phyloP scores from a whole-genome alignment of 352 stramenopile genomes.

The Globisporangium sylvaticum region DNA sequence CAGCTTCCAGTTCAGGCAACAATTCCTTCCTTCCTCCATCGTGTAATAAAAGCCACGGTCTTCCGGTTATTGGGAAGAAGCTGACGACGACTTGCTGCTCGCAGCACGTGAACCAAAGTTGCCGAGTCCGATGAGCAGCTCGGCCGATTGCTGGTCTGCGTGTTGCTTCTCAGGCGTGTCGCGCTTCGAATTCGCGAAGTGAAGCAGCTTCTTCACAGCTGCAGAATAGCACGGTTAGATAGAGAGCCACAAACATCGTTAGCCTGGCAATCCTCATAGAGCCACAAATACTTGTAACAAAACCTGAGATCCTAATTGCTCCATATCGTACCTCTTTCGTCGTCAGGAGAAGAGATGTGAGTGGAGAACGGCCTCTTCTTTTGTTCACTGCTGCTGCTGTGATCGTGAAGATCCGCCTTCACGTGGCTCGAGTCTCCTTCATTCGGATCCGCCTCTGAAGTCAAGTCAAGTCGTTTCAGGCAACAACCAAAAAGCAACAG shows the following conservation, averaged over 20 bases:
- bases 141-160: slow-evolving; percentile 43
- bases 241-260: background rate
- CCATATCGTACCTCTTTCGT: slow-evolving; percentile 11
- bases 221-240: slow-evolving; percentile 3
- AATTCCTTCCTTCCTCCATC: background rate
- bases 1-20: background rate
- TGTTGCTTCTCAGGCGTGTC: slow-evolving; percentile 20
- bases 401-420: background rate
- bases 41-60: no score
- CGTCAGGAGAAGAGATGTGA: background rate
- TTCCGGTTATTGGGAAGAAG: background rate
- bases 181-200: slow-evolving; percentile 20
- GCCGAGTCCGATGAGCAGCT: slow-evolving; percentile 54
- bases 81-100: background rate
- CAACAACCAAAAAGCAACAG: background rate
- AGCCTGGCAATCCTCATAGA: background rate
- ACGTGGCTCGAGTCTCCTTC: background rate
- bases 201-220: slow-evolving; percentile 30
- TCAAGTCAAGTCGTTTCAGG: background rate
- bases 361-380: background rate
- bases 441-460: background rate
- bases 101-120: slow-evolving; percentile 9
- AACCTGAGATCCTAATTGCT: no score
- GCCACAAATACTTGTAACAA: no score
- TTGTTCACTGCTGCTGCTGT: background rate